Percentiles rank a stretch among this genome's conserved stretches.
These are phyloP conservation scores for Linum trigynum DNA, from an alignment of 345 rosid species.

Conservation along the genomic window DNA sequence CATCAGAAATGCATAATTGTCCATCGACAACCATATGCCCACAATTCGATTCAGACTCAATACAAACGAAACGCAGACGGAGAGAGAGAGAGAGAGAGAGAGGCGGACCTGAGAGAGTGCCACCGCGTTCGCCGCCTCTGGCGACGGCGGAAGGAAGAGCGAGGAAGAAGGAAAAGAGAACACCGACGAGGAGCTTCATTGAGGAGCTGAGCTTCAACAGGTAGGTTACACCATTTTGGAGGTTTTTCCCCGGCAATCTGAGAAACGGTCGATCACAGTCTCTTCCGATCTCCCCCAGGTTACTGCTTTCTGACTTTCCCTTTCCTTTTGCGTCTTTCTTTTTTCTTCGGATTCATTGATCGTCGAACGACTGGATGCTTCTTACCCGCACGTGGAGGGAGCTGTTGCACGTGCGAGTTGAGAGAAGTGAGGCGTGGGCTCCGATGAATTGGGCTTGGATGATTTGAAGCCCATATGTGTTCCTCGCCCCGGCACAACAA, in stretches of 20 bases:
- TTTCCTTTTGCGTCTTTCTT: too few species aligned
- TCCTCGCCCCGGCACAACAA: too few species aligned
- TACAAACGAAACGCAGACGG: too few species aligned
- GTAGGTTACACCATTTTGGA: neutral
- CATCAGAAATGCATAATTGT: neutral
- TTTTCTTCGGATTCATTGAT: too few species aligned
- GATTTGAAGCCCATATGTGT: neutral
- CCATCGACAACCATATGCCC: neutral
- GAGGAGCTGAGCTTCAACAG: neutral
- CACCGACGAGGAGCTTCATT: constrained; percentile 14
- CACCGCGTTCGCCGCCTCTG: constrained; percentile 34
- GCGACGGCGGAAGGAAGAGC: constrained; percentile 20
- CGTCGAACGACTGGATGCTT: too few species aligned
- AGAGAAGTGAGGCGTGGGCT: neutral
- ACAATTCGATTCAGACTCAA: too few species aligned
- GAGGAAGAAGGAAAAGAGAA: constrained; percentile 12
- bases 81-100: neutral
- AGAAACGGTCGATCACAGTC: neutral
- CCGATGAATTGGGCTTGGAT: neutral
- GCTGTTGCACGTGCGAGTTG: neutral
- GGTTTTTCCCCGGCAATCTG: neutral
- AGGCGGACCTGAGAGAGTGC: constrained; percentile 29
- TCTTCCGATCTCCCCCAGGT: too few species aligned
- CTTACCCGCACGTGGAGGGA: neutral
- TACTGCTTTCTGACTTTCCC: too few species aligned